phyloP scores from a whole-genome alignment of 106 monocot species.

The Posidonia australis region DNA sequence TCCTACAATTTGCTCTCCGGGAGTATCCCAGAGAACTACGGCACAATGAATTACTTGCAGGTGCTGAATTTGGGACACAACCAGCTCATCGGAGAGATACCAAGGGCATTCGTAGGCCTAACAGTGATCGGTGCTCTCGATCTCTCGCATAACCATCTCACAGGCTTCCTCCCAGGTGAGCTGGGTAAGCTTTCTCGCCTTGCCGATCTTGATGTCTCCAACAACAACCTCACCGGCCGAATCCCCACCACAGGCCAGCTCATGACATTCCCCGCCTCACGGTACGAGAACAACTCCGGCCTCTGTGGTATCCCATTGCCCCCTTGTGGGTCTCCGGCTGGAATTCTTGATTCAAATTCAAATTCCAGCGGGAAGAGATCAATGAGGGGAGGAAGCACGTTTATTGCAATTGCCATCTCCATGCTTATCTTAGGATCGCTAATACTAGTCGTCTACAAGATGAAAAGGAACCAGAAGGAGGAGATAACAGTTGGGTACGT shows the following conservation, averaged over 20 bases:
- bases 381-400: conserved; percentile 16
- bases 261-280: conserved; percentile 42
- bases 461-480: conserved; percentile 27
- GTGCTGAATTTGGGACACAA: conserved; percentile 76
- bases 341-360: background rate
- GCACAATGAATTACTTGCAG: conserved; percentile 37
- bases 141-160: conserved; percentile 60
- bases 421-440: conserved; percentile 24
- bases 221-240: no score
- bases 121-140: conserved; percentile 40
- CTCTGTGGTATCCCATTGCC: conserved; percentile 69
- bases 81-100: conserved; percentile 43
- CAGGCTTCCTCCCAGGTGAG: conserved; percentile 42
- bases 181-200: conserved; percentile 40
- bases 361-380: background rate
- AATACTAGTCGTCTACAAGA: conserved; percentile 30
- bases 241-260: conserved; percentile 63
- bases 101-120: conserved; percentile 34
- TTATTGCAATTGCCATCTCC: conserved; percentile 34
- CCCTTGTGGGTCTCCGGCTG: conserved; percentile 16
- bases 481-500: no score
- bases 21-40: conserved; percentile 35
- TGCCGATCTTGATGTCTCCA: conserved; percentile 60
- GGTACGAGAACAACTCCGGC: conserved; percentile 60
- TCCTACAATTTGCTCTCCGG: conserved; percentile 53